Evolutionary conservation across 352 stramenopile genomes (phyloP), one percentile per base, ranked within the genome.

Genomic region (Phytophthora macrochlamydospora): DNA sequence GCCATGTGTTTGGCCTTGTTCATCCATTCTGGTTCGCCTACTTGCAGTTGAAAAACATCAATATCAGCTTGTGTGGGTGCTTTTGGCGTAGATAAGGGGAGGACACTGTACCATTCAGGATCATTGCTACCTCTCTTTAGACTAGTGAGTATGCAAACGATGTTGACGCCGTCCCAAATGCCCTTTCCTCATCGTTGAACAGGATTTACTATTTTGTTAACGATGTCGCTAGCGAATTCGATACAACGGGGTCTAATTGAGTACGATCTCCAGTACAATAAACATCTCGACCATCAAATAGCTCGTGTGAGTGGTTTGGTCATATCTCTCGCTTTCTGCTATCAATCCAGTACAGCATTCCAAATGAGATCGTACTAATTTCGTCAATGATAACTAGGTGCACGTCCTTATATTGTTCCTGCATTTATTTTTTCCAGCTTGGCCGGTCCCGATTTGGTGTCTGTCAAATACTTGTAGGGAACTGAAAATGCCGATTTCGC

Each of bases 261-360:
- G 43, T 6, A 24, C 12, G 12, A 49, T 49, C 9, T 24, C 43
- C 43, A 11, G 43, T 49, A 6, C n/a, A 49, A 28, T 49, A 49
- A 6, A 49, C 18, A 49, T 49, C 1, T 49, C 43, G n/a, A 8
- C n/a, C 43, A 29, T n/a, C 43, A 28, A 49, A 49, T 49, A 49
- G 43, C 43, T 49, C 18, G 43, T 30, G 12, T 7, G 43, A 49
- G 7, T 49, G 43, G 18, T n/a, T 49, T 29, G 42, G 42, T n/a
- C 14, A 49, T n/a, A 14, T 49, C 7, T 49, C 8, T 49, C 43
- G 43, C 43, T 29, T 49, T 49, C 43, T 4, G 8, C 43, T 49
- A 24, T 49, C 43, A 29, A 49, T 49, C 43, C 43, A 49, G 8
- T 49, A 49, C 13, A 49, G 43, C 43, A 24, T 49, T 49, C 43